phyloP scores from a whole-genome alignment of 2,329 filamentous ascomycete species.

The Penicillium crustosum region DNA sequence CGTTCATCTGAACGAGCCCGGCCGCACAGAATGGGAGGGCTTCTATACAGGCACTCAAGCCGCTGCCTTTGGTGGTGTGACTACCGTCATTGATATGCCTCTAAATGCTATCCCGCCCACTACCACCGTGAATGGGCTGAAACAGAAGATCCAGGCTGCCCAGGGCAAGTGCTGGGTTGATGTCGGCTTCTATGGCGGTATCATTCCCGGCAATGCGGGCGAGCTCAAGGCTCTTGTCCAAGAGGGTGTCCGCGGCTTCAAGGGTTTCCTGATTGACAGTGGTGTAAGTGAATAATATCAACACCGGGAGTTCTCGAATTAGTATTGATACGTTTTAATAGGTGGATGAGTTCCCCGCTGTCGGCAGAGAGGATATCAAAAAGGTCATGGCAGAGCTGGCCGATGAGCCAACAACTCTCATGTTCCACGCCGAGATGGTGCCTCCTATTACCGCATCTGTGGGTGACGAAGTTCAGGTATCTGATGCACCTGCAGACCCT shows the following conservation, averaged over 20 bases:
- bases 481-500: conserved; percentile 67
- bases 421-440: conserved; percentile 99
- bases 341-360: conserved; percentile 94
- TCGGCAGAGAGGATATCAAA: conserved; percentile 75
- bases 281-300: conserved; percentile 62
- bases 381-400: conserved; percentile 79
- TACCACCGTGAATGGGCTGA: conserved; percentile 77
- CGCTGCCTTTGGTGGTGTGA: conserved; percentile 92
- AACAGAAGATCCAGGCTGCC: conserved; percentile 82
- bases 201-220: conserved; percentile 82
- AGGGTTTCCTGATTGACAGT: conserved; percentile 95
- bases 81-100: conserved; percentile 96
- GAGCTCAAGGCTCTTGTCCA: conserved; percentile 79
- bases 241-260: conserved; percentile 89
- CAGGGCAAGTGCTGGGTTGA: conserved; percentile 94
- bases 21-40: conserved; percentile 96
- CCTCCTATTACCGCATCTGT: conserved; percentile 80
- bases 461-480: conserved; percentile 71
- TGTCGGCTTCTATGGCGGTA: conserved; percentile 95
- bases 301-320: not conserved
- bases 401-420: conserved; percentile 80
- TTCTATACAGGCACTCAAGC: conserved; percentile 94
- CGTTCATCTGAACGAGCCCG: conserved; percentile 96
- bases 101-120: conserved; percentile 96
- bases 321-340: conserved; percentile 38